Evolutionary conservation across 73 alveolate species (phyloP).

Genomic region (Paramecium caudatum): DNA sequence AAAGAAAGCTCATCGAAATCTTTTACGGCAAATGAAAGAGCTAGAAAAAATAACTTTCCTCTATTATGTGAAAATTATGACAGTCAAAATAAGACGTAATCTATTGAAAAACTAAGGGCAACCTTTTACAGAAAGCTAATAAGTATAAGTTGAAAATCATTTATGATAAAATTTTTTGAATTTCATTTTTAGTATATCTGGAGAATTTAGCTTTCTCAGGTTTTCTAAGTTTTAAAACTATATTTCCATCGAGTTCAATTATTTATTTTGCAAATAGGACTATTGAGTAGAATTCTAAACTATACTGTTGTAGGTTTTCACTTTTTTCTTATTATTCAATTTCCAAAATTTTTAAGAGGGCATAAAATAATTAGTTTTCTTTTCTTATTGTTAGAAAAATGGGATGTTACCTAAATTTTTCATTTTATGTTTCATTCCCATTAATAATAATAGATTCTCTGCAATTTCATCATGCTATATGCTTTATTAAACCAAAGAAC

Average conservation of each 20-base stretch:
- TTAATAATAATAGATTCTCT: background rate
- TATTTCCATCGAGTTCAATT: background rate
- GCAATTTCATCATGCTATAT: background rate
- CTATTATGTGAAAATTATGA: background rate
- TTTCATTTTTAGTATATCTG: background rate
- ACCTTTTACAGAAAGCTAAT: too few species aligned
- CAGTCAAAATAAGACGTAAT: background rate
- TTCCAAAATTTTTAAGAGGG: background rate
- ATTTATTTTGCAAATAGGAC: background rate
- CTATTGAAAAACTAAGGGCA: too few species aligned
- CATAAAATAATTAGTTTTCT: background rate
- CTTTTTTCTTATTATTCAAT: background rate
- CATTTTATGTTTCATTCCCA: constrained; percentile 22
- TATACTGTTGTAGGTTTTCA: background rate
- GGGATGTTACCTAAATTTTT: constrained; percentile 18
- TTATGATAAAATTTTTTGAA: background rate
- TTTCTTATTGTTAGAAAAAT: background rate
- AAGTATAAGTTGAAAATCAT: background rate
- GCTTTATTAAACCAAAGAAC: background rate
- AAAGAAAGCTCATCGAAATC: background rate
- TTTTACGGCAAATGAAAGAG: background rate
- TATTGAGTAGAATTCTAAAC: background rate
- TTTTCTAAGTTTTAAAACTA: background rate
- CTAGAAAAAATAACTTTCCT: background rate
- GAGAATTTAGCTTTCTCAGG: background rate